Conservation (phyloP, 768 basidiomycete species). For the Termitomyces sp. region DNA sequence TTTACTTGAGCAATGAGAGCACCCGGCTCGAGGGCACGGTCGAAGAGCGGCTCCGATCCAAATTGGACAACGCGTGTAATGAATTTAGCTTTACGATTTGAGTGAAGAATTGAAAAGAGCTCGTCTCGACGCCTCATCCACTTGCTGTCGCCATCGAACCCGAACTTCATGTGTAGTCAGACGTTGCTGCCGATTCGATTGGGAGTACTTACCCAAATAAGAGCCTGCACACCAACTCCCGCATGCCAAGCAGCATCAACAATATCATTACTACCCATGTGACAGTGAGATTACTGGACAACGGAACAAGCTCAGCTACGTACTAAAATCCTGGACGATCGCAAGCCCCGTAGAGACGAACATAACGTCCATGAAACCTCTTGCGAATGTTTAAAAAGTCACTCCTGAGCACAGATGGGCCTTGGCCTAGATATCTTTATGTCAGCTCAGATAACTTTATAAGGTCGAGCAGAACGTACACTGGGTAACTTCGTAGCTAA, state of each 20-base stretch:
- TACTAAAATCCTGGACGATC: slow-evolving; percentile 43
- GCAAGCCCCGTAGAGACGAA: slow-evolving; percentile 48
- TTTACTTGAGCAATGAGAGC: slow-evolving; percentile 47
- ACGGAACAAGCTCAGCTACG: slow-evolving; percentile 10
- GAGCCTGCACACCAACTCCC: slow-evolving; percentile 67
- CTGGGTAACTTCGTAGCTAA: slow-evolving; percentile 66
- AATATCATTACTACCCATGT: slow-evolving; percentile 42
- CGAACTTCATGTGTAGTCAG: slow-evolving; percentile 31
- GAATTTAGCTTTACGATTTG: slow-evolving; percentile 58
- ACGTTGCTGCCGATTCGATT: not conserved
- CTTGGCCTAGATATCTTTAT: slow-evolving; percentile 43
- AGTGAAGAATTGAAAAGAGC: slow-evolving; percentile 46
- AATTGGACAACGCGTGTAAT: slow-evolving; percentile 66
- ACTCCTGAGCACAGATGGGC: slow-evolving; percentile 34
- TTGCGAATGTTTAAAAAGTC: slow-evolving; percentile 7
- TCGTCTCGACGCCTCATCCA: slow-evolving; percentile 51
- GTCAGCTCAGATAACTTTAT: not conserved
- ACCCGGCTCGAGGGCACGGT: slow-evolving; percentile 42
- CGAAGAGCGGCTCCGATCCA: slow-evolving; percentile 68
- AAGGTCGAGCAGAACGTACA: slow-evolving; percentile 33
- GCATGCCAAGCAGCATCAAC: slow-evolving; percentile 65
- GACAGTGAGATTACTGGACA: not conserved
- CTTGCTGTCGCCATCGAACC: slow-evolving; percentile 37
- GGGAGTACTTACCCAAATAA: slow-evolving; percentile 57
- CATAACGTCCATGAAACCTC: slow-evolving; percentile 40